Evolutionary conservation across 108 stramenopile species (phyloP), one percentile per base, ranked within the genome.

Genomic region (Fragilaria crotonensis): DNA sequence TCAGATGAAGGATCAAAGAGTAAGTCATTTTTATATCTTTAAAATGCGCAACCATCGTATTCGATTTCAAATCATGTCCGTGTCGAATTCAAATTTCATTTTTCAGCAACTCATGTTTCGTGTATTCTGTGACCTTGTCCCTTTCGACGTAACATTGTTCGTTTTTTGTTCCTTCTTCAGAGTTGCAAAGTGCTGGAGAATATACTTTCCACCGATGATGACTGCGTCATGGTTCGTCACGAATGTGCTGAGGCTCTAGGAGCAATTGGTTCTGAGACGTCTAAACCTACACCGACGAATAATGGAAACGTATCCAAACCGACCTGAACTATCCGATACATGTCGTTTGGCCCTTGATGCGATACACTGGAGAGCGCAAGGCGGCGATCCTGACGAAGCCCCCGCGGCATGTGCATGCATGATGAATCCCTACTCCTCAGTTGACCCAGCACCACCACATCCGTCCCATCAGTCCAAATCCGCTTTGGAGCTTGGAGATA

Each of bases 211-310:
- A 56, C 69, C 19, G 81, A 82, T 20, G 63, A 75, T 45, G 87
- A 90, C 61, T 83, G 84, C 70, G 75, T 87, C 36, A 96, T 99
- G 88, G 95, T 97, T 11, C 93, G 98, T 21, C 98, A 97, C 68
- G 98, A 97, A 83, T 93, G 91, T 33, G 99, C 95, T 20, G 93
- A 94, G 73, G 93, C 93, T 1, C 48, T 94, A n/a, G 93, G 87
- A 27, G 89, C 89, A 45, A 89, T 94, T 62, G 89, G 77, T 29
- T 67, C 77, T 32, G 19, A 22, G 14, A 20, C 25, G 17, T 87
- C 84, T 0, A 52, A 68, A 11, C n/a, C 54, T 0, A 58, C 75
- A 9, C 17, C 7, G 4, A 62, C 59, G 2, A n/a, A 32, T 58
- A 50, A 54, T 19, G 68, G 72, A 1, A 53, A 20, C 33, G 25